These are phyloP conservation scores for Prunus yedoensis DNA, from an alignment of 331 rosid genomes.

Conservation along the genomic window DNA sequence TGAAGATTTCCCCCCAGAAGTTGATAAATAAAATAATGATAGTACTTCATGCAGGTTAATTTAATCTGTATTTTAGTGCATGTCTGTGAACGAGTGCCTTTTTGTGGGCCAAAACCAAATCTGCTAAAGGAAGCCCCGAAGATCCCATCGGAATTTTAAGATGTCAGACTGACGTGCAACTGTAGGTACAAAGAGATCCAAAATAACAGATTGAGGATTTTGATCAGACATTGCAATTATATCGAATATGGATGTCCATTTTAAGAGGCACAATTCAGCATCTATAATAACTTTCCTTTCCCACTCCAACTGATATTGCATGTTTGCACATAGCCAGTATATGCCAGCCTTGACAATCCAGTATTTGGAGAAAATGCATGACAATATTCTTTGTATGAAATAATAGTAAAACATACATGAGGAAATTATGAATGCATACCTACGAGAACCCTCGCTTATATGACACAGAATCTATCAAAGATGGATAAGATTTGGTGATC, in stretches of 20 bases:
- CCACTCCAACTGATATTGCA: not conserved
- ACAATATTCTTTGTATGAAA: not conserved
- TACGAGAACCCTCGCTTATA: not conserved
- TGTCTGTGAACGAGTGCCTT: not conserved
- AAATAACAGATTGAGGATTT: not conserved
- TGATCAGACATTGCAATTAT: not conserved
- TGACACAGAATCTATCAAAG: not conserved
- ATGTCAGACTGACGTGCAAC: not conserved
- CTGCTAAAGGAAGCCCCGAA: not conserved
- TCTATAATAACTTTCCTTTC: not conserved
- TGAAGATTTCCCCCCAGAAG: not conserved
- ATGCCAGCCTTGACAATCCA: not conserved
- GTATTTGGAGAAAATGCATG: not conserved
- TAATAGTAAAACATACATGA: not conserved
- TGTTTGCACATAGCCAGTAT: not conserved
- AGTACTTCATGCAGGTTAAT: not conserved
- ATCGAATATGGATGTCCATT: not conserved
- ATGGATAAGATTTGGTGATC: not conserved
- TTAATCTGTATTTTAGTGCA: not conserved
- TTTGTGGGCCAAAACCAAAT: not conserved
- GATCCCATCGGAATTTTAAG: conserved; percentile 1
- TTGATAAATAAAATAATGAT: not conserved
- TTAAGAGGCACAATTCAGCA: not conserved
- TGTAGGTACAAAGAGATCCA: not conserved
- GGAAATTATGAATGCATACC: not conserved